A percentile compares a stretch with the other conserved stretches of the same genome.
These are phyloP conservation scores for Sphaerulina musiva DNA, from an alignment of 2,329 filamentous ascomycete species.

Conservation along the genomic window DNA sequence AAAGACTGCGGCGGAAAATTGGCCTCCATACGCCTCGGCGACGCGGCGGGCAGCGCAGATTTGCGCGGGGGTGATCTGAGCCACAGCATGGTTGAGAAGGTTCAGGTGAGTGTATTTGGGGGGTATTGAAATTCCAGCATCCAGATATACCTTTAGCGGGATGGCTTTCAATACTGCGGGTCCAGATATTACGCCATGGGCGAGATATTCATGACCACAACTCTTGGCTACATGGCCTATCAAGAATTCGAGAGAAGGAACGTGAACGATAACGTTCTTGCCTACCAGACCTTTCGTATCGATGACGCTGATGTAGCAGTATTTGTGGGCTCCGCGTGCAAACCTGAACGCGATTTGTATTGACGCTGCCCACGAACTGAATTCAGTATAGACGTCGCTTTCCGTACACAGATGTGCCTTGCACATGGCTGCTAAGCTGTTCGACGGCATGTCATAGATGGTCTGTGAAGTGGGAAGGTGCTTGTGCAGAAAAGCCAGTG, in stretches of 20 bases:
- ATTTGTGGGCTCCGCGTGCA: neutral
- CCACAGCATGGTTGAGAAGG: neutral
- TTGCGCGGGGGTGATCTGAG: neutral
- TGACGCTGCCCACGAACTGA: slow-evolving; percentile 4
- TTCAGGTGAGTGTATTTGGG: neutral
- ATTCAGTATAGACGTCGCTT: neutral
- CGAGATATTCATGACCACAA: slow-evolving; percentile 4
- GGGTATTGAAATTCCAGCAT: neutral
- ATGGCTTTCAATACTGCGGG: slow-evolving; percentile 5
- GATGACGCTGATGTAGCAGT: slow-evolving; percentile 6
- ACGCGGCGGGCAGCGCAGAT: neutral
- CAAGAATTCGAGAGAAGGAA: neutral
- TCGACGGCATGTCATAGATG: neutral
- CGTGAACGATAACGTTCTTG: slow-evolving; percentile 1
- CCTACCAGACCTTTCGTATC: slow-evolving; percentile 2
- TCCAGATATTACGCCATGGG: slow-evolving; percentile 2
- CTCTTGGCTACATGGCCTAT: neutral
- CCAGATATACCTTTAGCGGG: neutral
- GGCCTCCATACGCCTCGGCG: neutral
- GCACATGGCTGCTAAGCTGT: neutral
- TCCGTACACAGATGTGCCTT: neutral
- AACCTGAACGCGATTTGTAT: neutral
- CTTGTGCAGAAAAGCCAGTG: neutral
- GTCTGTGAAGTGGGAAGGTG: neutral
- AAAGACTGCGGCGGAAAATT: slow-evolving; percentile 1